These are phyloP conservation scores for Pulveroboletus ravenelii DNA, from an alignment of 768 basidiomycete species.

Conservation along the genomic window DNA sequence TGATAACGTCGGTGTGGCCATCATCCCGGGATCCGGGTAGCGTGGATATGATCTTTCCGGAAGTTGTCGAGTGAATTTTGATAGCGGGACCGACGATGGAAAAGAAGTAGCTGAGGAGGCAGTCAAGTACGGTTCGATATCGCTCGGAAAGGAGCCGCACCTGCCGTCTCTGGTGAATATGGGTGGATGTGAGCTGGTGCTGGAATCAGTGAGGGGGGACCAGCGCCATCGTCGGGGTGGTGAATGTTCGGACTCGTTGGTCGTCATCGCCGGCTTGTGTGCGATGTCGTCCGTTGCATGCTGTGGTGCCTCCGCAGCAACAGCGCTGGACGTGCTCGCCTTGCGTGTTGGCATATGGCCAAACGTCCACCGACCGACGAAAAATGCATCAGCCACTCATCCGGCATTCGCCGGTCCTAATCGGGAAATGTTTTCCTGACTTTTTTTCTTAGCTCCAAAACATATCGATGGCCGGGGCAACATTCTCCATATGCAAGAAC, in stretches of 20 bases:
- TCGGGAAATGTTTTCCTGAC: conserved; percentile 6
- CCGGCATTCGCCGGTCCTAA: conserved; percentile 21
- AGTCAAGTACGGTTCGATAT: conserved; percentile 13
- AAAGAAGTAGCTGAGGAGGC: conserved; percentile 73
- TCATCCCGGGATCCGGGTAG: conserved; percentile 51
- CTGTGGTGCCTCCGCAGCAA: conserved; percentile 7
- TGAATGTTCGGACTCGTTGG: neutral
- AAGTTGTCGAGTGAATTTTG: conserved; percentile 77
- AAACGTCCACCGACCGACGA: conserved; percentile 8
- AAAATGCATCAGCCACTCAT: conserved; percentile 22
- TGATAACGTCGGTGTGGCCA: conserved; percentile 51
- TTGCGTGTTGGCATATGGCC: conserved; percentile 39
- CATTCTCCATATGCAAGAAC: conserved; percentile 30
- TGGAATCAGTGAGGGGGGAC: conserved; percentile 66
- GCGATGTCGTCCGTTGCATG: conserved; percentile 5
- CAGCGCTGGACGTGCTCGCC: conserved; percentile 40
- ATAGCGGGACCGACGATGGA: conserved; percentile 75
- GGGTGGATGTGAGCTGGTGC: conserved; percentile 59
- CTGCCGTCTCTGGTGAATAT: conserved; percentile 87
- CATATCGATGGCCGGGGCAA: neutral
- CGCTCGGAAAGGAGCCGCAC: conserved; percentile 37
- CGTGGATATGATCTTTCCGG: conserved; percentile 78
- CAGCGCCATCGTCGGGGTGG: conserved; percentile 44
- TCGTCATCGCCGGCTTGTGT: conserved; percentile 15
- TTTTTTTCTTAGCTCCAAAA: neutral